Percentiles rank a stretch among this genome's conserved stretches.
Conservation (phyloP, 768 basidiomycete genomes). For the Suillus hirtellus region DNA sequence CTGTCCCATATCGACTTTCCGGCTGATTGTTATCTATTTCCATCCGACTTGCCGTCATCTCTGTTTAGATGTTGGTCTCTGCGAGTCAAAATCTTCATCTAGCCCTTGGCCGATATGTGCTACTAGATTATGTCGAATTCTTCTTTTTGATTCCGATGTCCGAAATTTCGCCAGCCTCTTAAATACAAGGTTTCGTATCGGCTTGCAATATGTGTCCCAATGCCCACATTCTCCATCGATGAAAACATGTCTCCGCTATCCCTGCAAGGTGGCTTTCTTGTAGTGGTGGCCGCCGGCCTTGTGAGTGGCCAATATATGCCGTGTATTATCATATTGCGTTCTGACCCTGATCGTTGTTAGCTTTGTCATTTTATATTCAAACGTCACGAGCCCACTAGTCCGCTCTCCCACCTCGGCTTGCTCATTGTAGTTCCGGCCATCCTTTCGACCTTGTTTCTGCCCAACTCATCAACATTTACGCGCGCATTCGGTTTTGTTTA, state of each 20-base stretch:
- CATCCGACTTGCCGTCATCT: constrained; percentile 14
- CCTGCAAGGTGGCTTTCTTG: constrained; percentile 22
- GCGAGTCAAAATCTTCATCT: constrained; percentile 25
- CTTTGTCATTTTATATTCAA: constrained; percentile 33
- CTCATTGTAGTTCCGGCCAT: constrained; percentile 23
- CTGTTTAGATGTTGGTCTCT: constrained; percentile 9
- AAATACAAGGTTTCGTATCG: constrained; percentile 24
- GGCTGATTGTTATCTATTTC: constrained; percentile 19
- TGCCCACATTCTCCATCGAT: constrained; percentile 19
- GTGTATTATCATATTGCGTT: background rate
- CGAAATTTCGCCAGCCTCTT: constrained; percentile 33
- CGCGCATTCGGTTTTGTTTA: constrained; percentile 21
- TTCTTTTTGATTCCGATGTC: constrained; percentile 28
- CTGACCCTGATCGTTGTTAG: constrained; percentile 21
- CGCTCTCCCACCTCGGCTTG: constrained; percentile 27
- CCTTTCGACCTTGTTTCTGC: constrained; percentile 20
- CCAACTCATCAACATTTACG: constrained; percentile 16
- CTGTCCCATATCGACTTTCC: constrained; percentile 17
- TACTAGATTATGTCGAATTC: constrained; percentile 38
- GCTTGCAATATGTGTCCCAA: constrained; percentile 15
- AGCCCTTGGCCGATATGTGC: constrained; percentile 25
- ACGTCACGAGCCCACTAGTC: constrained; percentile 32
- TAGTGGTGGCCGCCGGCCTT: constrained; percentile 24
- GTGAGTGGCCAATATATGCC: constrained; percentile 16
- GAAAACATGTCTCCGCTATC: constrained; percentile 22